These are phyloP conservation scores for Sporothrix pallida DNA, from an alignment of 2,329 filamentous ascomycete species.

Conservation along the genomic window DNA sequence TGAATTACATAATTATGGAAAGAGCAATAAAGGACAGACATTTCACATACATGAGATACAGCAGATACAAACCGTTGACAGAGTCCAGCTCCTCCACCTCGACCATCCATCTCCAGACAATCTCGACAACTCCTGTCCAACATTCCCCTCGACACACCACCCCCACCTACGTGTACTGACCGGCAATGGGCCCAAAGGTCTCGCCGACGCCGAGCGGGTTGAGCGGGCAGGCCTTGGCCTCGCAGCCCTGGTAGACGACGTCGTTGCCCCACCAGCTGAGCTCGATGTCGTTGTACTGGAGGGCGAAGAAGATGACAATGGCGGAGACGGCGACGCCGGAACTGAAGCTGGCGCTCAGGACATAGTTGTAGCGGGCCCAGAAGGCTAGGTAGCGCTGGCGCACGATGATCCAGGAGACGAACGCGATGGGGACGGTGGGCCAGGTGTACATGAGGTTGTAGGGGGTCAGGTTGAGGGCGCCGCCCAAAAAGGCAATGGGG, in stretches of 20 bases:
- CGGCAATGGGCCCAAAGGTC: slow-evolving; percentile 35
- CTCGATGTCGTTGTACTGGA: slow-evolving; percentile 51
- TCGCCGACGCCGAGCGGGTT: slow-evolving; percentile 35
- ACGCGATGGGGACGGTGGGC: slow-evolving; percentile 52
- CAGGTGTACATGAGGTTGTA: slow-evolving; percentile 53
- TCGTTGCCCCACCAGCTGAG: slow-evolving; percentile 59
- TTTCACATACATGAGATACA: neutral
- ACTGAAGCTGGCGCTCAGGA: slow-evolving; percentile 44
- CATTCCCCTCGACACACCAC: neutral
- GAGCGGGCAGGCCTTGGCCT: slow-evolving; percentile 37
- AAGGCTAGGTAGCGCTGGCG: slow-evolving; percentile 42
- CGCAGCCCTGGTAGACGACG: slow-evolving; percentile 38
- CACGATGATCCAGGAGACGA: slow-evolving; percentile 51
- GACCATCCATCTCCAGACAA: neutral
- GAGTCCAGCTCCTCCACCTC: neutral
- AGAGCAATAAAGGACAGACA: neutral
- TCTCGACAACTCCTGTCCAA: neutral
- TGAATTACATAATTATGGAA: slow-evolving; percentile 6
- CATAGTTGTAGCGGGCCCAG: slow-evolving; percentile 50
- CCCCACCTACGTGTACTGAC: slow-evolving; percentile 2
- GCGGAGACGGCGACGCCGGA: slow-evolving; percentile 58
- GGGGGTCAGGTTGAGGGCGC: slow-evolving; percentile 46
- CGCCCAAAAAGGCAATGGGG: slow-evolving; percentile 48
- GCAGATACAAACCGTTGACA: neutral
- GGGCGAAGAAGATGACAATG: slow-evolving; percentile 60